Evolutionary conservation across 2,329 filamentous ascomycete species (phyloP), one percentile per base, ranked within the genome.

Genomic region (Colletotrichum chrysophilum): DNA sequence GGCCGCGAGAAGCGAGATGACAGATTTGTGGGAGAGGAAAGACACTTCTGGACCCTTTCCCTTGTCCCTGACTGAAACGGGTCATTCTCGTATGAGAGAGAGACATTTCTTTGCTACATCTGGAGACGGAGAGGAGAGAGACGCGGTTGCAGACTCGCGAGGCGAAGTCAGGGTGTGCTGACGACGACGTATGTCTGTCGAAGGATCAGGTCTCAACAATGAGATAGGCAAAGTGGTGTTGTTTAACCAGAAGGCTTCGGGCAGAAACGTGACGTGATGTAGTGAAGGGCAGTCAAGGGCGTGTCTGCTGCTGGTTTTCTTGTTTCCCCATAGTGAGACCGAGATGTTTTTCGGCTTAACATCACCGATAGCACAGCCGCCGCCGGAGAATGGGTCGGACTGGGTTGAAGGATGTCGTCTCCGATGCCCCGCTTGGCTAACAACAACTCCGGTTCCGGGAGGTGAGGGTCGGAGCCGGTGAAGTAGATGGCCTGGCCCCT

Each of bases 61-160:
- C 43, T 52, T 21, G 43, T 52, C n/a, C 10, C 43, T 52, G 43
- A 24, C 43, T 52, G 43, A 52, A 52, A 52, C 43, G 43, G n/a
- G n/a, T 52, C 43, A 52, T 52, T 52, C 43, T 21, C 43, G 43
- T 52, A 52, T 52, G 43, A 24, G 43, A 24, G n/a, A 52, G 43
- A 52, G 43, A 52, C 43, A 52, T 52, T 52, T 13, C n/a, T 24
- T 4, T 52, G 4, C n/a, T 21, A 2, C 43, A 24, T 52, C 43
- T 21, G 6, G 43, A 3, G n/a, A 13, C n/a, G n/a, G 10, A 52
- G n/a, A 21, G 43, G n/a, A 9, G 2, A 52, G 43, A 24, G 43
- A 43, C 1, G n/a, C n/a, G n/a, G 1, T 52, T 52, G 43, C n/a
- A 52, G 4, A 52, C n/a, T 21, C 18, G 18, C 9, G 12, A 52